Conservation (phyloP, 2,329 filamentous ascomycete genomes). For the Xylariaceae sp. region DNA sequence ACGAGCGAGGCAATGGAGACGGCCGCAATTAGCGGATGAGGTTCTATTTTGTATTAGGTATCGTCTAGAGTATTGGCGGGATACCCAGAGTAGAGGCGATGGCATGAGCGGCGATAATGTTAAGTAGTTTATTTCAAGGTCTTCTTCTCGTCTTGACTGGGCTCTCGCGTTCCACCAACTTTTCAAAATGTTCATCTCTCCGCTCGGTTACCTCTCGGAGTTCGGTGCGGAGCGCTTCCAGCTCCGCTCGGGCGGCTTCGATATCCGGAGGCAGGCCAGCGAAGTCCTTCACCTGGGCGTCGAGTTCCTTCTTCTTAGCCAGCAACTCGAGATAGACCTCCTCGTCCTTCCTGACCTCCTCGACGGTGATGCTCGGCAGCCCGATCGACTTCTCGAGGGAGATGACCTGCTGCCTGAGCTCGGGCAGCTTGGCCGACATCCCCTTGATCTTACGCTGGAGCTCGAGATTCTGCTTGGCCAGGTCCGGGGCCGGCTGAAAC, state of each 20-base stretch:
- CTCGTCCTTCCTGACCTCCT: slow-evolving; percentile 62
- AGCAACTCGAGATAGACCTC: slow-evolving; percentile 60
- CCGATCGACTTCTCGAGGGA: slow-evolving; percentile 41
- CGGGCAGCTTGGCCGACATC: slow-evolving; percentile 66
- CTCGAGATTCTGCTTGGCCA: slow-evolving; percentile 73
- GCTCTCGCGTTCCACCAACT: slow-evolving; percentile 65
- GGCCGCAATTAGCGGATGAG: slow-evolving; percentile 5
- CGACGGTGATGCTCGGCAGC: slow-evolving; percentile 46
- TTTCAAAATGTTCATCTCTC: slow-evolving; percentile 76
- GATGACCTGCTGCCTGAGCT: slow-evolving; percentile 61
- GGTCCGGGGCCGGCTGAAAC: slow-evolving; percentile 58
- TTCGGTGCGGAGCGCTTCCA: slow-evolving; percentile 68
- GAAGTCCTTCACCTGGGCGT: slow-evolving; percentile 66
- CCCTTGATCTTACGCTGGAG: slow-evolving; percentile 71
- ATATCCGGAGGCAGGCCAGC: slow-evolving; percentile 73
- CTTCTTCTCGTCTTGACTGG: slow-evolving; percentile 49
- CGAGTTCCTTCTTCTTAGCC: slow-evolving; percentile 60
- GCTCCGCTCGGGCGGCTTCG: slow-evolving; percentile 67
- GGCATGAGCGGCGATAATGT: slow-evolving; percentile 16
- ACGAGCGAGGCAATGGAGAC: not conserved
- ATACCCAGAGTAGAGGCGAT: slow-evolving; percentile 21
- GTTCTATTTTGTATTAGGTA: slow-evolving; percentile 18
- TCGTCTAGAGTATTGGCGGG: slow-evolving; percentile 12
- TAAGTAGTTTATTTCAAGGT: not conserved
- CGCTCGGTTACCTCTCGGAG: slow-evolving; percentile 62